Percentiles rank a stretch among this genome's conserved stretches.
phyloP scores from a whole-genome alignment of 108 stramenopile genomes.

The Nannochloropsis gaditana region DNA sequence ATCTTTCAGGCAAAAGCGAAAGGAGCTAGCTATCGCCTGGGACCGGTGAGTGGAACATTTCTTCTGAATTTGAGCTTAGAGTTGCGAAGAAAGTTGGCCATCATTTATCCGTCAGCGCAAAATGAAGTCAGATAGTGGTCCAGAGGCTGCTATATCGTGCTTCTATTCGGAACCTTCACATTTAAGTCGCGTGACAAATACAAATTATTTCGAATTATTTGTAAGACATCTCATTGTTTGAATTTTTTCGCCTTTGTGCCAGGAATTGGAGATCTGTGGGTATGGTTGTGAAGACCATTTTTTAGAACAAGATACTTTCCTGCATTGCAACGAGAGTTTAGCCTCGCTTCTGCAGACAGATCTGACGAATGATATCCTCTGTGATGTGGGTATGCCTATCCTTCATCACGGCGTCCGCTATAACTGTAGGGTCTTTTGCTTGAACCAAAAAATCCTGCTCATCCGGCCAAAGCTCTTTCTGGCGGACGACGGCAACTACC shows the following conservation, averaged over 20 bases:
- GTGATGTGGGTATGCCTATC: conserved; percentile 95
- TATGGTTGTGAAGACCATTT: conserved; percentile 99
- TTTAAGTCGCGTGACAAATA: too few species aligned
- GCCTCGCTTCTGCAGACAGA: conserved; percentile 63
- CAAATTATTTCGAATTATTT: too few species aligned
- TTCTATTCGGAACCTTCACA: too few species aligned
- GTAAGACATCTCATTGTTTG: too few species aligned
- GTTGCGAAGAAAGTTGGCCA: too few species aligned
- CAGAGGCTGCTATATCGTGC: too few species aligned
- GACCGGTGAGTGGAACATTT: conserved; percentile 55
- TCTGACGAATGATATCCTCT: conserved; percentile 74
- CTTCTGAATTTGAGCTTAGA: too few species aligned
- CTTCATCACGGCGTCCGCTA: conserved; percentile 71
- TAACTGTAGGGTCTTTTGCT: conserved; percentile 86
- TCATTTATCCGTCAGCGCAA: too few species aligned
- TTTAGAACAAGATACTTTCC: conserved; percentile 86
- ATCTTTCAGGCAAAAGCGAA: conserved; percentile 66
- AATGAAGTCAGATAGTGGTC: too few species aligned
- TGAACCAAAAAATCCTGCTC: conserved; percentile 65
- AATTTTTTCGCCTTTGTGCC: too few species aligned
- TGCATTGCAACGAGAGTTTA: conserved; percentile 85
- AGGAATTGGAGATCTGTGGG: conserved; percentile 87
- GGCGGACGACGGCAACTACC: conserved; percentile 95
- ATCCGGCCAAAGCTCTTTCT: conserved; percentile 65
- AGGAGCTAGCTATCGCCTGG: conserved; percentile 82